These are phyloP conservation scores for Termitomyces sp. DNA, from an alignment of 768 basidiomycete species.

Conservation along the genomic window DNA sequence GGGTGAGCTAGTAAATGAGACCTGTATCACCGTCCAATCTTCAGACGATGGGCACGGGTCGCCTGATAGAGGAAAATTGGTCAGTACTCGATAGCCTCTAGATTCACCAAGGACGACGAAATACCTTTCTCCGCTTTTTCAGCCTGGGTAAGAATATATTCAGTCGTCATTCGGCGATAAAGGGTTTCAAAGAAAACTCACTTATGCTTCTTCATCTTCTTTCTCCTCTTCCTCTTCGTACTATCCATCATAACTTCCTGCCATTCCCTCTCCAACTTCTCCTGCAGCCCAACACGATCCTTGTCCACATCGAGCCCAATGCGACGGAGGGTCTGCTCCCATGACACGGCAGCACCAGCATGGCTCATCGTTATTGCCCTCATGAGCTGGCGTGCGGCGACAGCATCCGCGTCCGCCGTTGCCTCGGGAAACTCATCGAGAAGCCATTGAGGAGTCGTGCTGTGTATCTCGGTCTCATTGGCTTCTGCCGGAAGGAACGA, in stretches of 20 bases:
- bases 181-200: constrained; percentile 34
- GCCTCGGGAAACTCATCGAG: constrained; percentile 43
- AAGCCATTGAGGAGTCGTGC: constrained; percentile 21
- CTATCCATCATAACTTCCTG: constrained; percentile 72
- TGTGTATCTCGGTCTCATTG: constrained; percentile 5
- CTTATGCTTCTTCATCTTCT: constrained; percentile 99
- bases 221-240: constrained; percentile 77
- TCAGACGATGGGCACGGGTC: constrained; percentile 37
- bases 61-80: constrained; percentile 26
- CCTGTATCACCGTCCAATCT: constrained; percentile 26
- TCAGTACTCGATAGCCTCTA: constrained; percentile 15
- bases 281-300: constrained; percentile 47
- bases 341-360: constrained; percentile 57
- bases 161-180: constrained; percentile 1
- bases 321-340: constrained; percentile 63
- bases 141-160: constrained; percentile 42
- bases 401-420: constrained; percentile 70
- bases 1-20: constrained; percentile 1
- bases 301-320: constrained; percentile 57
- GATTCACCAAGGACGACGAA: constrained; percentile 18
- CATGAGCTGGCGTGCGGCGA: constrained; percentile 76
- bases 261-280: constrained; percentile 54
- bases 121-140: constrained; percentile 86
- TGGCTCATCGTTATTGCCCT: constrained; percentile 67
- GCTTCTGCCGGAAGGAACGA: constrained; percentile 11